phyloP scores from a whole-genome alignment of 2,329 filamentous ascomycete species.

The Reticulascus tulasneorum region DNA sequence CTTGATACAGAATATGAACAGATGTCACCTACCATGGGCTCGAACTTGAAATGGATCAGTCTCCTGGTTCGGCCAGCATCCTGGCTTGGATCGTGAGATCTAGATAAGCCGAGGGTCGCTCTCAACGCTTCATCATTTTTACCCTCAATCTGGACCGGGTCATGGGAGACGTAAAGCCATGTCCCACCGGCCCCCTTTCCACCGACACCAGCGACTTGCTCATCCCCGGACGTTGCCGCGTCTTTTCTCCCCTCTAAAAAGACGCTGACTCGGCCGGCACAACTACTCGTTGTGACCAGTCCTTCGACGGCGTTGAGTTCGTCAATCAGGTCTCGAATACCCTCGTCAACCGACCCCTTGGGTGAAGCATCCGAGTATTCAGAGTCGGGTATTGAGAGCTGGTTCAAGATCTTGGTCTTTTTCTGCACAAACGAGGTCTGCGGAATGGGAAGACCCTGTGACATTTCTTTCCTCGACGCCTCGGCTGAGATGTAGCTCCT shows the following conservation, averaged over 20 bases:
- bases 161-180: constrained; percentile 89
- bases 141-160: constrained; percentile 47
- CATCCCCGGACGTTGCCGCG: not conserved
- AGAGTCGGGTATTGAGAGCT: constrained; percentile 63
- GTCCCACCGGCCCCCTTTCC: constrained; percentile 81
- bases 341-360: constrained; percentile 80
- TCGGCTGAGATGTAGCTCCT: no score
- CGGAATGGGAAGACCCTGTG: no score
- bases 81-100: no score
- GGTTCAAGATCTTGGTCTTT: constrained; percentile 69
- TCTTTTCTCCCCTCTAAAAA: constrained; percentile 74
- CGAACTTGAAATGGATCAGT: constrained; percentile 83
- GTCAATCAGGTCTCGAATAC: constrained; percentile 71
- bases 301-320: constrained; percentile 73
- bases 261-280: constrained; percentile 80
- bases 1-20: constrained; percentile 4
- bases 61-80: constrained; percentile 31
- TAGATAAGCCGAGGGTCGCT: no score
- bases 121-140: constrained; percentile 14
- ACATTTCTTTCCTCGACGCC: no score
- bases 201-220: constrained; percentile 57
- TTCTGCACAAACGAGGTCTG: constrained; percentile 47
- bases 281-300: constrained; percentile 89
- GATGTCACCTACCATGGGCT: constrained; percentile 72
- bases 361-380: constrained; percentile 82